Conservation (phyloP, 2,329 filamentous ascomycete genomes). For the Penicillium crustosum region DNA sequence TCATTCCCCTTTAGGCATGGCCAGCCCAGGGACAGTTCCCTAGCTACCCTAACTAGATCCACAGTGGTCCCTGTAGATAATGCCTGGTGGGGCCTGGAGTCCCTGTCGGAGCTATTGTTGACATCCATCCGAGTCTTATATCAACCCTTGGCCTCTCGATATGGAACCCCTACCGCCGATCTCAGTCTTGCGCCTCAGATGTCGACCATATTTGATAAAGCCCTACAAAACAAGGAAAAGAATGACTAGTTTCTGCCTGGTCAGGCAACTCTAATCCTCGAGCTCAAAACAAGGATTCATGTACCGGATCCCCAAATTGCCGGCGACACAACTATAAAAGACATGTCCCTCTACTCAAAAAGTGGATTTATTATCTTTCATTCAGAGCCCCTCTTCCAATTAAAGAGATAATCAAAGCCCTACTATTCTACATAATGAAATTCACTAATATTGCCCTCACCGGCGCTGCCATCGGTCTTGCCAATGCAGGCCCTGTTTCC, state of each 20-base stretch:
- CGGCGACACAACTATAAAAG: neutral
- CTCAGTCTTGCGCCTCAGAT: neutral
- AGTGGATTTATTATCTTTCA: neutral
- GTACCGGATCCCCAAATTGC: neutral
- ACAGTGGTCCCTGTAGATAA: conserved; percentile 1
- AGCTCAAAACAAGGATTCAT: neutral
- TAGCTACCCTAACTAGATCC: neutral
- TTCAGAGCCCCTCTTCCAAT: neutral
- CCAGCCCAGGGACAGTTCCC: too few relatives aligned
- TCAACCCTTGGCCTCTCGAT: neutral
- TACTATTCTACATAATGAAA: conserved; percentile 8
- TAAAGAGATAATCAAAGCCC: neutral
- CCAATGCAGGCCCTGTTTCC: conserved; percentile 8
- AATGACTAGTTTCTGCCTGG: neutral
- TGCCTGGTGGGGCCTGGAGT: neutral
- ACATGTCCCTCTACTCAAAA: neutral
- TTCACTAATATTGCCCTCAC: conserved; percentile 14
- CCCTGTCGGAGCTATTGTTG: neutral
- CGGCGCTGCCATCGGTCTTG: conserved; percentile 1
- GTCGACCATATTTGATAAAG: neutral
- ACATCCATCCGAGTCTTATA: neutral
- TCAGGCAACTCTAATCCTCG: neutral
- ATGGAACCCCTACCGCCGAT: neutral
- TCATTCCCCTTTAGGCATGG: neutral
- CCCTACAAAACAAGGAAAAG: neutral